These are phyloP conservation scores for Taphrina pruni DNA, from an alignment of 1,139 yeast species.

Conservation along the genomic window DNA sequence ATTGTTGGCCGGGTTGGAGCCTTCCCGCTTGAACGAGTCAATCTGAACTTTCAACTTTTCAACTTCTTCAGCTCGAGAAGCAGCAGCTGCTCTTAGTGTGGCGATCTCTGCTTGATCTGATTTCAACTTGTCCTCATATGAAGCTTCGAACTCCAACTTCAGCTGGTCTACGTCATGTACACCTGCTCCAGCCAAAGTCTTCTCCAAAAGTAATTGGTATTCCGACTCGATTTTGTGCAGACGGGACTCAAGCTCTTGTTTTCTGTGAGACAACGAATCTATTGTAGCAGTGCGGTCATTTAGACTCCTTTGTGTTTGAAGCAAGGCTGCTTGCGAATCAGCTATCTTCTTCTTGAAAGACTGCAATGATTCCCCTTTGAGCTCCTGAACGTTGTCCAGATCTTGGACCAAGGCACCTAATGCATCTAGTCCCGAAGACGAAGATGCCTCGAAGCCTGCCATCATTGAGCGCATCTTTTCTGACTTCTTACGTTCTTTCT, in stretches of 20 bases:
- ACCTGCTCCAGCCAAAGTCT: constrained; percentile 28
- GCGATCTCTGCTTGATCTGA: constrained; percentile 38
- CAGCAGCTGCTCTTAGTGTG: constrained; percentile 33
- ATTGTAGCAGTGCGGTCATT: constrained; percentile 19
- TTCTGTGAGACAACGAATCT: constrained; percentile 15
- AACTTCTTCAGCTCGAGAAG: constrained; percentile 16
- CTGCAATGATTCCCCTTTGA: constrained; percentile 17
- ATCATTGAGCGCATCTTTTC: constrained; percentile 45
- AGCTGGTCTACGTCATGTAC: constrained; percentile 16
- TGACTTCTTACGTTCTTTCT: constrained; percentile 48
- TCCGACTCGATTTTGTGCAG: constrained; percentile 19
- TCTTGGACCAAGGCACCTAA: constrained; percentile 30
- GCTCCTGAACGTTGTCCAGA: constrained; percentile 15
- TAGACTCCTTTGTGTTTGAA: constrained; percentile 17
- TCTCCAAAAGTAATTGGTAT: constrained; percentile 26
- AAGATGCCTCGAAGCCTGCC: constrained; percentile 27
- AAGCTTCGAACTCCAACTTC: constrained; percentile 14
- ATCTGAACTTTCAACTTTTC: constrained; percentile 42
- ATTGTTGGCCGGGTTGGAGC: neutral
- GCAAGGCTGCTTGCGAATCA: constrained; percentile 10
- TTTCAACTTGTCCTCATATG: constrained; percentile 6
- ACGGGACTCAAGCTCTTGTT: constrained; percentile 32
- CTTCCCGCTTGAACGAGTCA: constrained; percentile 37
- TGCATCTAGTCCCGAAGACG: constrained; percentile 5
- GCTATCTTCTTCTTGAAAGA: constrained; percentile 2